Conservation (phyloP, 495 filamentous ascomycete genomes). For the Aspergillus leporis region DNA sequence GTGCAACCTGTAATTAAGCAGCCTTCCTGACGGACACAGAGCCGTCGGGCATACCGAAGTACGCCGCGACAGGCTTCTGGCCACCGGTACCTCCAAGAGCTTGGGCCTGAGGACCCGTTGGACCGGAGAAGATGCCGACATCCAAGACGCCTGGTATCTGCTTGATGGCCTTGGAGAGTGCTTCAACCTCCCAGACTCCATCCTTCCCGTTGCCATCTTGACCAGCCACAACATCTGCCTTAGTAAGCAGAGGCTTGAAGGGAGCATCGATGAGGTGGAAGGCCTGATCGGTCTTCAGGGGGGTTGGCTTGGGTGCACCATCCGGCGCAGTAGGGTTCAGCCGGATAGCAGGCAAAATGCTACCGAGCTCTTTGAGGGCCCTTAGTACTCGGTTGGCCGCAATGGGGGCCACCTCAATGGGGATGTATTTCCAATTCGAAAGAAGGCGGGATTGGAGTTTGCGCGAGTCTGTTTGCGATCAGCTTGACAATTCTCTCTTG, state of each 20-base stretch:
- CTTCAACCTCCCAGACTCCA: constrained; percentile 76
- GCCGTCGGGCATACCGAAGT: constrained; percentile 90
- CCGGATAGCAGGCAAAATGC: constrained; percentile 65
- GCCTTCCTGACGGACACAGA: constrained; percentile 56
- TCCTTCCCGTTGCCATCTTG: constrained; percentile 50
- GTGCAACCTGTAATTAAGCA: constrained; percentile 14
- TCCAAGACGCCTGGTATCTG: constrained; percentile 84
- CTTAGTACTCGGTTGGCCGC: constrained; percentile 69
- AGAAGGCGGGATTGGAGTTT: constrained; percentile 80
- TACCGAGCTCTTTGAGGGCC: constrained; percentile 69
- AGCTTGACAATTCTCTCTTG: constrained; percentile 1
- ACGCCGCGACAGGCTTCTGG: constrained; percentile 88
- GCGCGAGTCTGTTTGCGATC: constrained; percentile 63
- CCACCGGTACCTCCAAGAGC: constrained; percentile 63
- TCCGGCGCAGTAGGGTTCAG: constrained; percentile 44
- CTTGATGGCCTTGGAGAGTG: constrained; percentile 71
- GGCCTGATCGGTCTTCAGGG: constrained; percentile 88
- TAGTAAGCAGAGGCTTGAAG: constrained; percentile 68
- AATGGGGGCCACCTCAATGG: constrained; percentile 89
- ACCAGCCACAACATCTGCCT: constrained; percentile 54
- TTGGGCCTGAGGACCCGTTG: constrained; percentile 68
- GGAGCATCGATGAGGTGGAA: constrained; percentile 93
- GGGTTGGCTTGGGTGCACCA: constrained; percentile 68
- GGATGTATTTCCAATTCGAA: constrained; percentile 78
- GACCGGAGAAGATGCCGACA: constrained; percentile 84